Conservation (phyloP, 106 monocot genomes). For the Phalaenopsis aphrodite region DNA sequence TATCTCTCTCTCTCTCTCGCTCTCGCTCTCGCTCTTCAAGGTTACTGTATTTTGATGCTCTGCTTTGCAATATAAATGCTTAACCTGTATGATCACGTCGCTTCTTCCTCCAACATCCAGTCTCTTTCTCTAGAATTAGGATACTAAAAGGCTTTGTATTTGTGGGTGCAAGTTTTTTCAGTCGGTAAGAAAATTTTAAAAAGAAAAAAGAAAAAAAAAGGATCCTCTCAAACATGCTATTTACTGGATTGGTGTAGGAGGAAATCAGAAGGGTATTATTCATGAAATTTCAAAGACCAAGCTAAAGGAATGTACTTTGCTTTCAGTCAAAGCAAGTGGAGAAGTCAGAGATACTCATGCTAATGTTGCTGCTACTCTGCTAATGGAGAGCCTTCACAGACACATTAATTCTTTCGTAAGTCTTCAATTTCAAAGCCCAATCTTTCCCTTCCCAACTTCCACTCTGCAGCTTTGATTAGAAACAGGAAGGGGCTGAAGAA, state of each 20-base stretch:
- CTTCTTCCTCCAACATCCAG: not conserved
- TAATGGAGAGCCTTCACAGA: conserved; percentile 24
- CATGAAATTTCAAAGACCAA: not conserved
- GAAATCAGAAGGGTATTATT: not conserved
- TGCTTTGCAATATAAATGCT: not conserved
- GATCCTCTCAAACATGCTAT: no score
- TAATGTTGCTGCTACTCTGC: not conserved
- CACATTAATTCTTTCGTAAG: conserved; percentile 26
- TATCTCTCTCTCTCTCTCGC: not conserved
- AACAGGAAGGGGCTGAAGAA: no score
- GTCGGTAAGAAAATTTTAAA: no score
- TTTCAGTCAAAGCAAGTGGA: not conserved
- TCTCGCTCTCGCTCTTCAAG: no score
- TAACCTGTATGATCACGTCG: not conserved
- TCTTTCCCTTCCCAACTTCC: conserved; percentile 1
- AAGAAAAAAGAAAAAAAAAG: no score
- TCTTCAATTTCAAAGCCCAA: not conserved
- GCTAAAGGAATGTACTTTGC: not conserved
- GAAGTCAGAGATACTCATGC: not conserved
- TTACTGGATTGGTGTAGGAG: not conserved
- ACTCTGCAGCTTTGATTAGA: not conserved
- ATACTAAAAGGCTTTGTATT: no score
- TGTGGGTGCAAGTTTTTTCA: no score
- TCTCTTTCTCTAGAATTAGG: not conserved
- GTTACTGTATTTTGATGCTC: not conserved